A percentile compares a stretch with the other conserved stretches of the same genome.
Evolutionary conservation across 1,139 yeast species (phyloP).

Genomic region (Yamadazyma taylorii): DNA sequence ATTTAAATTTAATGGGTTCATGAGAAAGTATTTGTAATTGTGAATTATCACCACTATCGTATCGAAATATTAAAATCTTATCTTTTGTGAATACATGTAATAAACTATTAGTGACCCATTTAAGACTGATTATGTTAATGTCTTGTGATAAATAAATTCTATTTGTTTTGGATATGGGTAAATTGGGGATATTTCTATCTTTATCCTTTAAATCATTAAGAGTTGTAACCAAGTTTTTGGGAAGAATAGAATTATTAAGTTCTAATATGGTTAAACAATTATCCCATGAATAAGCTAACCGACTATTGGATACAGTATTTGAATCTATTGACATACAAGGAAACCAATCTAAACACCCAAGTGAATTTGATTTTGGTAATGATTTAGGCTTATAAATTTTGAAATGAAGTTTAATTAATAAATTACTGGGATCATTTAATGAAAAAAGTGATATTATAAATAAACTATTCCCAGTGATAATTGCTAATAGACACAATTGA

Average conservation of each 20-base stretch:
- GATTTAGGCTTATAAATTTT: slow-evolving; percentile 49
- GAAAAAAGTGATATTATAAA: slow-evolving; percentile 59
- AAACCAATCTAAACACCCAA: slow-evolving; percentile 62
- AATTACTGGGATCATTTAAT: slow-evolving; percentile 30
- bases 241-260: slow-evolving; percentile 35
- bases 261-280: slow-evolving; percentile 58
- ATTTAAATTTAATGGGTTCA: slow-evolving; percentile 3
- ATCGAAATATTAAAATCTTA: slow-evolving; percentile 7
- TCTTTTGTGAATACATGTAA: slow-evolving; percentile 22
- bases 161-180: slow-evolving; percentile 46
- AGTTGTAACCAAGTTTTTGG: slow-evolving; percentile 26
- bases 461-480: slow-evolving; percentile 54
- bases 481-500: slow-evolving; percentile 57
- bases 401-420: slow-evolving; percentile 48
- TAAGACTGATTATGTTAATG: slow-evolving; percentile 51
- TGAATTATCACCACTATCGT: not conserved
- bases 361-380: slow-evolving; percentile 7
- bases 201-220: slow-evolving; percentile 40
- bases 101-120: slow-evolving; percentile 60
- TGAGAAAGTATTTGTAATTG: slow-evolving; percentile 5
- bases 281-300: slow-evolving; percentile 68
- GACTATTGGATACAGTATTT: slow-evolving; percentile 34
- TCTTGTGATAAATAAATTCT: slow-evolving; percentile 28
- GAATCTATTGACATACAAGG: slow-evolving; percentile 31
- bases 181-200: slow-evolving; percentile 34